A percentile compares a stretch with the other conserved stretches of the same genome.
Evolutionary conservation across 257 asterid genomes (phyloP).

Genomic region (Misopates orontium): DNA sequence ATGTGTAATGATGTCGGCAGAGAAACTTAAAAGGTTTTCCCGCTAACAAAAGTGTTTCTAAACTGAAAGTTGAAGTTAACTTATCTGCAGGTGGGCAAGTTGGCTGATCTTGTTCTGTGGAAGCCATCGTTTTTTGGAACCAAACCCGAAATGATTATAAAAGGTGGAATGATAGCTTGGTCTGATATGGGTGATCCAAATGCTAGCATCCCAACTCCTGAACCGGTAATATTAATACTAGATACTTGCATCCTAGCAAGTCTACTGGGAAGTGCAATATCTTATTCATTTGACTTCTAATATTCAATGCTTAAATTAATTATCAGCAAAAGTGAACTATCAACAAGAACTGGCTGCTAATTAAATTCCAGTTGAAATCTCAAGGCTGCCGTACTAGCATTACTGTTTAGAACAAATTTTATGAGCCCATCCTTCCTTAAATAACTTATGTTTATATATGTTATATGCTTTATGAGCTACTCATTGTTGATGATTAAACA

Average conservation of each 20-base stretch:
- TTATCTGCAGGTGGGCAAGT: constrained; percentile 73
- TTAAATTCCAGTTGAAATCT: constrained; percentile 3
- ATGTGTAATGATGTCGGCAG: background rate
- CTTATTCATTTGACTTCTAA: background rate
- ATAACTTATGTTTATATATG: background rate
- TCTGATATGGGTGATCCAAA: constrained; percentile 96
- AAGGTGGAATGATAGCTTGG: constrained; percentile 98
- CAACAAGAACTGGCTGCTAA: constrained; percentile 16
- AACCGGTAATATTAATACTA: constrained; percentile 67
- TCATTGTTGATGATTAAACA: background rate
- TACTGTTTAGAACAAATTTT: background rate
- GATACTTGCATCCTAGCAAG: constrained; percentile 6
- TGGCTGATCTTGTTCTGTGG: constrained; percentile 95
- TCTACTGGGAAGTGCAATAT: too few species aligned
- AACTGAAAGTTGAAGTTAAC: constrained; percentile 22
- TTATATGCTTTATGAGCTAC: background rate
- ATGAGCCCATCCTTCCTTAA: background rate
- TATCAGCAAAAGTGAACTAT: constrained; percentile 6
- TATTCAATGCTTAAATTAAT: constrained; percentile 5
- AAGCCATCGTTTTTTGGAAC: constrained; percentile 88
- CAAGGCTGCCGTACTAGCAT: background rate
- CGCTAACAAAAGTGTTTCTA: constrained; percentile 13
- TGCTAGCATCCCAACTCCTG: constrained; percentile 99
- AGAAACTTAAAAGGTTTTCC: constrained; percentile 1
- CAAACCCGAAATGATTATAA: constrained; percentile 89